Conservation (phyloP, 257 asterid genomes). For the Lycium barbarum region DNA sequence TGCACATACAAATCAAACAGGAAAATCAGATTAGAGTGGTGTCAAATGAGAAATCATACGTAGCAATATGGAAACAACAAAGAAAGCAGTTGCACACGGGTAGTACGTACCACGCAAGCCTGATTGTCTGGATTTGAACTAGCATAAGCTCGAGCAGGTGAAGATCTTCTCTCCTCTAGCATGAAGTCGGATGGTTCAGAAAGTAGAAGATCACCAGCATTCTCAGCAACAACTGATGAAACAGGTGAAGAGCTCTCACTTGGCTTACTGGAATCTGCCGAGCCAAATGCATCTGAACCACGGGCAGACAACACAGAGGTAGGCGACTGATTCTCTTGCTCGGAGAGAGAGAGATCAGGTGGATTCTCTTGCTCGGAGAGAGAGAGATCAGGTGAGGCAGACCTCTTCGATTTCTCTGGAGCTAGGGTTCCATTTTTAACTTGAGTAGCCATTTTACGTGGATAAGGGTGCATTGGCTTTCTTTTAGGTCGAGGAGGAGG, state of each 20-base stretch:
- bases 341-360: constrained; percentile 30
- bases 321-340: constrained; percentile 74
- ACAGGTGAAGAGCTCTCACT: constrained; percentile 55
- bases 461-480: constrained; percentile 95
- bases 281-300: constrained; percentile 61
- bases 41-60: not conserved
- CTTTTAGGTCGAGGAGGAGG: constrained; percentile 99
- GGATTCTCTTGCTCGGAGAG: constrained; percentile 57
- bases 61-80: not conserved
- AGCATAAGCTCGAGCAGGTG: constrained; percentile 47
- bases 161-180: constrained; percentile 41
- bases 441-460: constrained; percentile 68
- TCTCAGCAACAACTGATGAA: constrained; percentile 51
- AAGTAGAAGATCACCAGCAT: constrained; percentile 26
- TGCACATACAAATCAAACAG: constrained; percentile 37
- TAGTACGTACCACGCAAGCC: constrained; percentile 55
- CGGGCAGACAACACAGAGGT: constrained; percentile 69
- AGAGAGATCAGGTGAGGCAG: constrained; percentile 39
- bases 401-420: constrained; percentile 44
- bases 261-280: constrained; percentile 44
- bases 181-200: constrained; percentile 44
- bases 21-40: constrained; percentile 41
- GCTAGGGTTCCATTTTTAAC: constrained; percentile 37
- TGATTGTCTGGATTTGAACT: constrained; percentile 52
- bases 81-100: not conserved